Evolutionary conservation across 2,329 filamentous ascomycete genomes (phyloP).

Genomic region (Lizonia empirigonia): DNA sequence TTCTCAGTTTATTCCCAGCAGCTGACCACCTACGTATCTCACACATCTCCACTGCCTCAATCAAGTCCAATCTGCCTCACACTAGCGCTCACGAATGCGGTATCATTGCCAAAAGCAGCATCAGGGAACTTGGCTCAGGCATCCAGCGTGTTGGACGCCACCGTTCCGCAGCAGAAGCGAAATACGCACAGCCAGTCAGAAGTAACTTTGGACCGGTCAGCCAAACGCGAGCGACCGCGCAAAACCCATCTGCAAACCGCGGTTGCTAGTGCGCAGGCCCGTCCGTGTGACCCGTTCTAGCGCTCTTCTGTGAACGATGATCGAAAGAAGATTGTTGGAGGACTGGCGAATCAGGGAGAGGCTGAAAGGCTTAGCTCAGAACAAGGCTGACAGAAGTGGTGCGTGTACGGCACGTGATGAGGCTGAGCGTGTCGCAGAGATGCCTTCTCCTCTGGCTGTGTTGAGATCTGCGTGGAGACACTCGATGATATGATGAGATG

Average conservation of each 20-base stretch:
- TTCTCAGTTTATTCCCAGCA: neutral
- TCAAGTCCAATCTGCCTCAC: neutral
- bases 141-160: neutral
- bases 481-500: neutral
- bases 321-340: neutral
- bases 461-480: neutral
- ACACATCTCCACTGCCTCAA: conserved; percentile 3
- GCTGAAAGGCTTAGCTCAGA: neutral
- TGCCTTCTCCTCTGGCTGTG: neutral
- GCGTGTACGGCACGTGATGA: conserved; percentile 1
- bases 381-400: neutral
- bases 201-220: neutral
- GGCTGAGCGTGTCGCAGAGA: conserved; percentile 9
- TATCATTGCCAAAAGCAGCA: neutral
- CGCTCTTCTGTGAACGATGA: conserved; percentile 6
- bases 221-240: neutral
- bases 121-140: neutral
- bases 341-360: neutral
- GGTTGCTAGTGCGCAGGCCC: neutral
- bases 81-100: neutral
- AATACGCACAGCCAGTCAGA: too few species aligned
- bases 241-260: neutral
- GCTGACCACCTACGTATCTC: conserved; percentile 7
- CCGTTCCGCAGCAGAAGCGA: neutral
- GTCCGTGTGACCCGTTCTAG: conserved; percentile 1